Evolutionary conservation across 805 yeast species (phyloP).

Genomic region (Yamadazyma laniorum): DNA sequence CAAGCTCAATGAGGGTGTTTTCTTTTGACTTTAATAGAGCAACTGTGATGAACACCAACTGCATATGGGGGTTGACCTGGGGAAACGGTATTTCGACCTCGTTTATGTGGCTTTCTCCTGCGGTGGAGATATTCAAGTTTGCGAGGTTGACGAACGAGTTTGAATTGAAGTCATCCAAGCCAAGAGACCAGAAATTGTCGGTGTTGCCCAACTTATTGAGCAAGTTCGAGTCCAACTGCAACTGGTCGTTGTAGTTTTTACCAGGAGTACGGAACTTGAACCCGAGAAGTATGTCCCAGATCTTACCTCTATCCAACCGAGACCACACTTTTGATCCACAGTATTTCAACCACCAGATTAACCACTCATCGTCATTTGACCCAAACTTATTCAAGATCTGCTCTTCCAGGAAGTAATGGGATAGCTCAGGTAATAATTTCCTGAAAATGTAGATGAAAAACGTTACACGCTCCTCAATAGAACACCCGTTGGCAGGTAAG

Average conservation of each 20-base stretch:
- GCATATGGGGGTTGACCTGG: conserved; percentile 69
- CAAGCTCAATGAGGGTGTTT: conserved; percentile 76
- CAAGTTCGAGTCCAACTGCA: conserved; percentile 29
- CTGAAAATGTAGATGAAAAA: conserved; percentile 65
- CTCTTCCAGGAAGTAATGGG: conserved; percentile 75
- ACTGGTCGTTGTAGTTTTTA: conserved; percentile 30
- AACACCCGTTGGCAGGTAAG: conserved; percentile 57
- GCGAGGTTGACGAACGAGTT: conserved; percentile 3
- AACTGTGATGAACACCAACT: conserved; percentile 69
- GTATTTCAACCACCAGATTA: conserved; percentile 93
- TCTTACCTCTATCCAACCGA: conserved; percentile 74
- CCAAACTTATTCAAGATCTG: conserved; percentile 61
- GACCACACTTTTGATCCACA: conserved; percentile 86
- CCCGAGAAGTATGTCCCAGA: conserved; percentile 87
- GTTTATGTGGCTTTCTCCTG: conserved; percentile 1
- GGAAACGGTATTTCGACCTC: conserved; percentile 49
- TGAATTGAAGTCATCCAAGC: conserved; percentile 9
- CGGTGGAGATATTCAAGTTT: conserved; percentile 1
- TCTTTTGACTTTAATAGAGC: conserved; percentile 81
- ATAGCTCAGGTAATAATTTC: conserved; percentile 69
- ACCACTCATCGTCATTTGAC: conserved; percentile 76
- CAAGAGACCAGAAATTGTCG: conserved; percentile 59
- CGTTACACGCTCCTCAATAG: conserved; percentile 63
- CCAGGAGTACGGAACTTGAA: conserved; percentile 52
- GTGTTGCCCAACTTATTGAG: conserved; percentile 50